phyloP scores from a whole-genome alignment of 1,139 yeast genomes.

The Saccharomyces pastorianus region DNA sequence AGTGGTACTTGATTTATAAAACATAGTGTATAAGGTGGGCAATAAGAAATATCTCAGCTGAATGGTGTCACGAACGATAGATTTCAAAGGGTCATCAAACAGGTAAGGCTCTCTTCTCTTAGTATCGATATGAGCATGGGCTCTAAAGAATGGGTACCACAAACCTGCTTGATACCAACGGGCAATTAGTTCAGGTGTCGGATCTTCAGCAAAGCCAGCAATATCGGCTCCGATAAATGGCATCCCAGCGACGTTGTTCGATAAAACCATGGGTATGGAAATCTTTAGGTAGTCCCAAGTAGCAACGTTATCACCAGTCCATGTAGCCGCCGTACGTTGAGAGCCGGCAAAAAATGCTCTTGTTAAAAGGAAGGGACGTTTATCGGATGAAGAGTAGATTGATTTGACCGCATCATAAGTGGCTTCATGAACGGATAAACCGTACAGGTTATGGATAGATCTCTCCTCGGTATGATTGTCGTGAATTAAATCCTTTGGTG shows the following conservation, averaged over 20 bases:
- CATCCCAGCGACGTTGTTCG: slow-evolving; percentile 75
- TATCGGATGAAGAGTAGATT: slow-evolving; percentile 40
- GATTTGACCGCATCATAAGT: slow-evolving; percentile 59
- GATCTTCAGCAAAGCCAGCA: slow-evolving; percentile 93
- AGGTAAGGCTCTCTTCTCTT: slow-evolving; percentile 90
- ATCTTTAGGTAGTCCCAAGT: slow-evolving; percentile 78
- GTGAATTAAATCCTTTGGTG: slow-evolving; percentile 75
- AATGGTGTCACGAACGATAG: slow-evolving; percentile 61
- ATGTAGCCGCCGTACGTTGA: slow-evolving; percentile 83
- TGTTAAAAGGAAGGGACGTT: slow-evolving; percentile 85
- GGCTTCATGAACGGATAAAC: slow-evolving; percentile 69
- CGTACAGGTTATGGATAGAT: slow-evolving; percentile 79
- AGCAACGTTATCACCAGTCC: slow-evolving; percentile 97
- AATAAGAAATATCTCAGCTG: slow-evolving; percentile 64
- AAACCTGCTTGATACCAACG: slow-evolving; percentile 96
- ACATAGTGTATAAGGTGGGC: slow-evolving; percentile 77
- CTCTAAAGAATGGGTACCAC: slow-evolving; percentile 94
- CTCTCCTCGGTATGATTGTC: slow-evolving; percentile 86
- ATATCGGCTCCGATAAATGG: slow-evolving; percentile 96
- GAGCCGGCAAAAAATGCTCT: slow-evolving; percentile 86
- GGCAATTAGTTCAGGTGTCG: slow-evolving; percentile 65
- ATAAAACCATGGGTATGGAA: slow-evolving; percentile 81
- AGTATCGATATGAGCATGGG: slow-evolving; percentile 92
- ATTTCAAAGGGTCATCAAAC: slow-evolving; percentile 66
- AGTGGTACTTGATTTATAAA: slow-evolving; percentile 49